Base-by-base conservation (phyloP, 2,329 filamentous ascomycete species). In the Rutstroemia sydowiana region DNA sequence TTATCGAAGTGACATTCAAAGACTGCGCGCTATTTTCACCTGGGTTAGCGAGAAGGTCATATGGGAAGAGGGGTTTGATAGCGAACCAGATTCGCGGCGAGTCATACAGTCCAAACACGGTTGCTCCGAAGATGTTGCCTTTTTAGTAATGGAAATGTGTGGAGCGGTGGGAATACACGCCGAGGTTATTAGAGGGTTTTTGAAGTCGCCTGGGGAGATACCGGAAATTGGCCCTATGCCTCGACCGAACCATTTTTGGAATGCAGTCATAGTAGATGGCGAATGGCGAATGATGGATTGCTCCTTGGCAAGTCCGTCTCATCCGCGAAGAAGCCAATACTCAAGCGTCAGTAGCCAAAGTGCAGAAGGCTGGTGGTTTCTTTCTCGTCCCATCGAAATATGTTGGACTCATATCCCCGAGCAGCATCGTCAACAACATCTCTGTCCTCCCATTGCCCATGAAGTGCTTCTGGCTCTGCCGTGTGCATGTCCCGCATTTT, bases 221-320 rank as follows among this genome's bases (percentile, higher is more conserved):
- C 75, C 86, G 1, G 91, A 97, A 61, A 74, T 90, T 40, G 87
- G 87, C 56, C 85, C 85, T 53, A 81, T 92, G 67, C 88, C 88
- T n/a, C 82, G 85, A 28, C 79, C 92, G 0, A 98, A 98, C 64
- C 93, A 98, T 70, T 97, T 87, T 83, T 98, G 93, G 93, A 98
- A 98, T 61, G 84, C 89, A 0, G 88, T 97, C 16, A 73, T 96
- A 32, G 84, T 96, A 8, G 93, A 98, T 67, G 85, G 87, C 20
- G 90, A 96, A 70, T 98, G 93, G 93, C 86, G 93, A 46, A 87
- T 97, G 59, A 88, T 98, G 73, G 93, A 98, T 68, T 93, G 89
- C 67, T 95, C 89, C 32, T 75, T 98, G 44, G 90, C 93, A 3
- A 91, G 86, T 57, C 91, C 92, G 11, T 95, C 92, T 0, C 89